Percentiles rank a stretch among this genome's conserved stretches.
Conservation (phyloP, 2,329 filamentous ascomycete genomes). For the Orbilia javanica region DNA sequence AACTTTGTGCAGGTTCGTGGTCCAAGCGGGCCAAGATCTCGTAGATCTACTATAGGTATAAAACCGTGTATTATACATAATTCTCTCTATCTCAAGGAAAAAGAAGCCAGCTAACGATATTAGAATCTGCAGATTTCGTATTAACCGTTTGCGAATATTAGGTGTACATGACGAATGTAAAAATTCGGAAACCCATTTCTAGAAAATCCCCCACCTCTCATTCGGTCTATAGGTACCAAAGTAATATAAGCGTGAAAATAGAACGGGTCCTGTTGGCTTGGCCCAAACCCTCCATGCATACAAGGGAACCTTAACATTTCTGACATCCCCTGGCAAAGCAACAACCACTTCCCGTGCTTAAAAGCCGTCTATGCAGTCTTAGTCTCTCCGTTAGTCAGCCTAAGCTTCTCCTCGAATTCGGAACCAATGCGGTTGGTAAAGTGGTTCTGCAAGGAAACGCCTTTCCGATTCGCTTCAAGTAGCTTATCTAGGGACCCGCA, state of each 20-base stretch:
- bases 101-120: neutral
- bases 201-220: neutral
- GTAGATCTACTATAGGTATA: neutral
- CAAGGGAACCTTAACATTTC: neutral
- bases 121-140: neutral
- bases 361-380: neutral
- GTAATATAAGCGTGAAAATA: neutral
- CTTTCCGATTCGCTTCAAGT: slow-evolving; percentile 40
- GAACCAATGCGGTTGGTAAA: slow-evolving; percentile 47
- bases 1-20: neutral
- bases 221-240: slow-evolving; percentile 20
- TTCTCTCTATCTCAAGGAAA: neutral
- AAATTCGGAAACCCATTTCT: slow-evolving; percentile 2
- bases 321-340: neutral
- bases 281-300: neutral
- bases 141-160: neutral
- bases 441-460: slow-evolving; percentile 43
- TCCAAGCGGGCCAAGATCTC: neutral
- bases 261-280: neutral
- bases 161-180: slow-evolving; percentile 4
- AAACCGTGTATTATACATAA: neutral
- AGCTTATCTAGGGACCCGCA: slow-evolving; percentile 73
- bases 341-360: neutral
- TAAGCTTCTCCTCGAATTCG: slow-evolving; percentile 45
- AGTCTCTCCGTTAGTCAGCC: slow-evolving; percentile 38